Conservation (phyloP, 768 basidiomycete species). For the Suillus hirtellus region DNA sequence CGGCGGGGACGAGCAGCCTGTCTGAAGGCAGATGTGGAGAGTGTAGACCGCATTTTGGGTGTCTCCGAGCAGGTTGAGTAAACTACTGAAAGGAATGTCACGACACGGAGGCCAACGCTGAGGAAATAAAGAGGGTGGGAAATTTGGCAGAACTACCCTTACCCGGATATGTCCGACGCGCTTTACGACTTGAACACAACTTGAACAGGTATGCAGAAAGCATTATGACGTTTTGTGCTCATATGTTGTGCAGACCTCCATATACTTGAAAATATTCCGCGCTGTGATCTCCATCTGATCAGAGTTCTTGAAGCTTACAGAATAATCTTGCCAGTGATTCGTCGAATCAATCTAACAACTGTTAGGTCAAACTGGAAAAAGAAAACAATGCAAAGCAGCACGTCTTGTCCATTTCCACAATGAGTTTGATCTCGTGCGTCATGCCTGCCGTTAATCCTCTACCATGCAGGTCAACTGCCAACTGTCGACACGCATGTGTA, state of each 20-base stretch:
- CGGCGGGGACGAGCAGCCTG: constrained; percentile 20
- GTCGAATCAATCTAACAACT: neutral
- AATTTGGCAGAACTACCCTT: constrained; percentile 2
- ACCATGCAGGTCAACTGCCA: no score
- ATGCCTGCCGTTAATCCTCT: neutral
- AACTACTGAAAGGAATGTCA: constrained; percentile 9
- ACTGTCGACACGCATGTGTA: neutral
- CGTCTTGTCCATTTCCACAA: neutral
- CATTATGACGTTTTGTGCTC: neutral
- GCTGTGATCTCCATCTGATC: neutral
- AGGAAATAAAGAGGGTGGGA: constrained; percentile 18
- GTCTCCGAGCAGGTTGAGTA: constrained; percentile 10
- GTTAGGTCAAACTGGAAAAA: neutral
- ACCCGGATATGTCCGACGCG: constrained; percentile 15
- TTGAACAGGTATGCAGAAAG: neutral
- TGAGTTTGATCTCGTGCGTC: neutral
- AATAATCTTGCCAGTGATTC: neutral
- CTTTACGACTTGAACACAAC: neutral
- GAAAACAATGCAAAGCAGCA: neutral
- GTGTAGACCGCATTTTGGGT: constrained; percentile 25
- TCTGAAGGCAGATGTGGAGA: constrained; percentile 28
- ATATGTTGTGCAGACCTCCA: neutral
- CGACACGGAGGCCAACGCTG: constrained; percentile 6
- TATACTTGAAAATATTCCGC: neutral
- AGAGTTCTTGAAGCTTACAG: neutral